These are phyloP conservation scores for Fusarium armeniacum DNA, from an alignment of 2,329 filamentous ascomycete species.

Conservation along the genomic window DNA sequence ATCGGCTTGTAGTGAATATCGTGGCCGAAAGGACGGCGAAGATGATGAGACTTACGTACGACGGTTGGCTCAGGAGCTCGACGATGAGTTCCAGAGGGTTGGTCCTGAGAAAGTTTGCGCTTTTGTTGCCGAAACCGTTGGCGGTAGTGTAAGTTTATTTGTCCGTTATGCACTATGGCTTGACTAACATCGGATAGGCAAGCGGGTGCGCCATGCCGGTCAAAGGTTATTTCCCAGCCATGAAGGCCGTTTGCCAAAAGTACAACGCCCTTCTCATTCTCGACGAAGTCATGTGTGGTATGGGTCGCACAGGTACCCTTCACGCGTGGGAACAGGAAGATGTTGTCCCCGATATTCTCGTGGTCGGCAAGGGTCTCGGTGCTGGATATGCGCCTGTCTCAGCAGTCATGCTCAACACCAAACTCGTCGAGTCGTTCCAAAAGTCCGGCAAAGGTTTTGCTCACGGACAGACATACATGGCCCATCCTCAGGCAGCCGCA, in stretches of 20 bases:
- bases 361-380: conserved; percentile 75
- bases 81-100: conserved; percentile 61
- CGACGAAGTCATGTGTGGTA: conserved; percentile 77
- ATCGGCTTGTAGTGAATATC: conserved; percentile 27
- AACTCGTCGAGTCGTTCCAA: conserved; percentile 33
- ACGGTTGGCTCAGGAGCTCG: conserved; percentile 60
- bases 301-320: conserved; percentile 71
- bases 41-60: conserved; percentile 56
- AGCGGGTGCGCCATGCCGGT: conserved; percentile 41
- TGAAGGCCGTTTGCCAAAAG: conserved; percentile 67
- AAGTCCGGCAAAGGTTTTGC: conserved; percentile 34
- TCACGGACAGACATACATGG: conserved; percentile 40
- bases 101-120: conserved; percentile 63
- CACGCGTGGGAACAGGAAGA: conserved; percentile 75
- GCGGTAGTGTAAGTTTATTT: conserved; percentile 33
- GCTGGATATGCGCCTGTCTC: conserved; percentile 46
- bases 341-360: conserved; percentile 72
- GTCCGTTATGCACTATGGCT: background rate
- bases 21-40: conserved; percentile 10
- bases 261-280: conserved; percentile 69
- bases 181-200: conserved; percentile 12
- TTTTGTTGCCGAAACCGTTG: conserved; percentile 65
- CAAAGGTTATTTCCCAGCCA: conserved; percentile 66
- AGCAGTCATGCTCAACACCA: conserved; percentile 29
- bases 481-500: conserved; percentile 33